Evolutionary conservation across 805 yeast genomes (phyloP).

Genomic region (Lipomyces kockii): DNA sequence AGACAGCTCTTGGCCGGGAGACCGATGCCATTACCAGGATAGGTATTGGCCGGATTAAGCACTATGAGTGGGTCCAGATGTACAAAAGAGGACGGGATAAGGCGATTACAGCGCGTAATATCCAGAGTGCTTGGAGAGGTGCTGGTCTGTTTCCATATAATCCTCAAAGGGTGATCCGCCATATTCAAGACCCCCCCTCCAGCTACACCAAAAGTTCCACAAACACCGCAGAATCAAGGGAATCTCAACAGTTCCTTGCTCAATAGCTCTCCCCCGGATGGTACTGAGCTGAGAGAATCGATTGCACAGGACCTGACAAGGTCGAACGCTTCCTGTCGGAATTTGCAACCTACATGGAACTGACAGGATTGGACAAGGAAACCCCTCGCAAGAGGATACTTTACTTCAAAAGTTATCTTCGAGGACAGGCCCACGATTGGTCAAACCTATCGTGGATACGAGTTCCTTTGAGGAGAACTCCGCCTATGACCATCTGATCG

Average conservation of each 20-base stretch:
- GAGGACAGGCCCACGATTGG: neutral
- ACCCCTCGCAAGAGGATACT: neutral
- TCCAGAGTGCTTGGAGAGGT: constrained; percentile 3
- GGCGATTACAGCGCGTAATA: neutral
- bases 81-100: neutral
- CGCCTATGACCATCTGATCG: neutral
- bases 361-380: neutral
- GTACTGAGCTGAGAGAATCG: too few relatives aligned
- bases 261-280: too few relatives aligned
- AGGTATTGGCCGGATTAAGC: too few relatives aligned
- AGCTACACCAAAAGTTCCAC: too few relatives aligned
- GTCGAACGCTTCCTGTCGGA: constrained; percentile 1
- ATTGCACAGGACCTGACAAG: too few relatives aligned
- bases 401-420: neutral
- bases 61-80: neutral
- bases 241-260: too few relatives aligned
- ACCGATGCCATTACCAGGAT: too few relatives aligned
- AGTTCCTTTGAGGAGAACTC: neutral
- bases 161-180: too few relatives aligned
- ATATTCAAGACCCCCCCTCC: too few relatives aligned
- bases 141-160: too few relatives aligned
- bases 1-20: too few relatives aligned
- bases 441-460: neutral
- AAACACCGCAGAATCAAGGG: too few relatives aligned
- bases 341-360: neutral